phyloP scores from a whole-genome alignment of 2,329 filamentous ascomycete genomes.

The Knufia fluminis region DNA sequence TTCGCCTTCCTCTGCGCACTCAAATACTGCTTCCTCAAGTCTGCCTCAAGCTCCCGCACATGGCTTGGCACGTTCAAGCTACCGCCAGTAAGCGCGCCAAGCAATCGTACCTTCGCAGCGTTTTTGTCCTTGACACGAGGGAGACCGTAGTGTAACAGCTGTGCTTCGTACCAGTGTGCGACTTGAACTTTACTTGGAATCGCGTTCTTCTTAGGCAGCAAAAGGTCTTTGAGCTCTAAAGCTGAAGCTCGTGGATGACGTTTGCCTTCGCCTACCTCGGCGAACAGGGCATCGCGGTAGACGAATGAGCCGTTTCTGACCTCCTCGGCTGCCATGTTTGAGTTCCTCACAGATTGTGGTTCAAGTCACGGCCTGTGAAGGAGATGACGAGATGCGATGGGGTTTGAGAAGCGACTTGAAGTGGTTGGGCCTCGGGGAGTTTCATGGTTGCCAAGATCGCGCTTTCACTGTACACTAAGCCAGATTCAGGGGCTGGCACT shows the following conservation, averaged over 20 bases:
- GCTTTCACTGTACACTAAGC: too few species aligned
- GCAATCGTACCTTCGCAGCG: slow-evolving; percentile 49
- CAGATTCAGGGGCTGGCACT: too few species aligned
- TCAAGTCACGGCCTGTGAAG: too few species aligned
- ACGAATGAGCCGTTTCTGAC: slow-evolving; percentile 14
- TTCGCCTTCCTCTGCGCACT: slow-evolving; percentile 36
- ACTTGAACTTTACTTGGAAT: slow-evolving; percentile 38
- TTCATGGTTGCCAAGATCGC: too few species aligned
- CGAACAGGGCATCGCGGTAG: slow-evolving; percentile 35
- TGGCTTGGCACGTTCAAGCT: slow-evolving; percentile 41
- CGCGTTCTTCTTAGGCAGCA: slow-evolving; percentile 22
- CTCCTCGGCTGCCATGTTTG: slow-evolving; percentile 7
- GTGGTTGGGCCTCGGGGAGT: too few species aligned
- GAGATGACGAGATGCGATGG: too few species aligned
- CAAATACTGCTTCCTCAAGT: slow-evolving; percentile 49
- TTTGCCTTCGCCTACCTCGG: slow-evolving; percentile 36
- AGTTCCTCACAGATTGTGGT: too few species aligned
- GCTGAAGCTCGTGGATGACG: slow-evolving; percentile 39
- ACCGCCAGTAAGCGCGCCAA: slow-evolving; percentile 46
- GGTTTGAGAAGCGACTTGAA: too few species aligned
- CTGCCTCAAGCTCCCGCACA: slow-evolving; percentile 42
- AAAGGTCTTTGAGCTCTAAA: slow-evolving; percentile 38
- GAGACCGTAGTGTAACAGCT: slow-evolving; percentile 55
- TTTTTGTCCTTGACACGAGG: slow-evolving; percentile 49
- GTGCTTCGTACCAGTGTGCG: slow-evolving; percentile 54